Percentiles rank a stretch among this genome's conserved stretches.
Evolutionary conservation across 169 alveolate genomes (phyloP).

Genomic region (Haemoproteus tartakovskyi): DNA sequence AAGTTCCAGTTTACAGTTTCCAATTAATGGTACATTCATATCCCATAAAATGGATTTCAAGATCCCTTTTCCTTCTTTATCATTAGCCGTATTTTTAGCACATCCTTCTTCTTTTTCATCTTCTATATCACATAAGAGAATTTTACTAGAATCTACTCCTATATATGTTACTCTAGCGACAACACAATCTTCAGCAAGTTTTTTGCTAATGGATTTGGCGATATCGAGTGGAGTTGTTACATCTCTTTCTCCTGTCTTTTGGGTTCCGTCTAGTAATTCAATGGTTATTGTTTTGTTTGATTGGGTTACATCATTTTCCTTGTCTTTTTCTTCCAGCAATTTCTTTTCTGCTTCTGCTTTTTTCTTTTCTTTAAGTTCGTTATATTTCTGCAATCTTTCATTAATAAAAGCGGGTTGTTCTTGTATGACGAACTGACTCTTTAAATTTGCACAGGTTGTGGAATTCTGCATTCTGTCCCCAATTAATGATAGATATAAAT

Average conservation of each 20-base stretch:
- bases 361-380: slow-evolving; percentile 47
- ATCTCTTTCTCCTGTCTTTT: slow-evolving; percentile 83
- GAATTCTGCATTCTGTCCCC: too few relatives aligned
- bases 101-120: slow-evolving; percentile 78
- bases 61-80: background rate
- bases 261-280: slow-evolving; percentile 88
- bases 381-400: slow-evolving; percentile 22
- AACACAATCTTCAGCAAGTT: slow-evolving; percentile 84
- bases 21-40: slow-evolving; percentile 94
- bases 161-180: slow-evolving; percentile 88
- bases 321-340: slow-evolving; percentile 15
- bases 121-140: slow-evolving; percentile 84
- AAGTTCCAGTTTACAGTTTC: slow-evolving; percentile 90
- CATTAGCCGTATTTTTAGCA: background rate
- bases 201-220: slow-evolving; percentile 87
- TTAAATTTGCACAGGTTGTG: slow-evolving; percentile 1
- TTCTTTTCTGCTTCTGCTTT: slow-evolving; percentile 65
- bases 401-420: slow-evolving; percentile 28
- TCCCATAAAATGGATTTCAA: slow-evolving; percentile 87
- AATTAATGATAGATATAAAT: too few relatives aligned
- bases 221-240: slow-evolving; percentile 91
- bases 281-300: slow-evolving; percentile 84
- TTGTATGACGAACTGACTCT: background rate
- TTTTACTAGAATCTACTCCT: too few relatives aligned
- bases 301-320: too few relatives aligned